Evolutionary conservation across 192 early-diverging fungal genomes (phyloP).

Genomic region (Backusella tarrabulga): DNA sequence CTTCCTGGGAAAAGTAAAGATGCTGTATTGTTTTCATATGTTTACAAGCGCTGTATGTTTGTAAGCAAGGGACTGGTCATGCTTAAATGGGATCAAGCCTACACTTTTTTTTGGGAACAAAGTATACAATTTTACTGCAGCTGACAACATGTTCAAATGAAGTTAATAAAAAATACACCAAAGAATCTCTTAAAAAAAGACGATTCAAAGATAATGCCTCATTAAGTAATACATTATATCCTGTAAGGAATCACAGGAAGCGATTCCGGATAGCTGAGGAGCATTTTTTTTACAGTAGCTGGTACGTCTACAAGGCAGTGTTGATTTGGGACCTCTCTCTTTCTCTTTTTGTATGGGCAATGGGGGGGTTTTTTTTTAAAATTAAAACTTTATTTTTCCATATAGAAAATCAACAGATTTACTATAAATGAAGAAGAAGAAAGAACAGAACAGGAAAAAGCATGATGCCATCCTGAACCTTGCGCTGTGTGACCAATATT

Average conservation of each 20-base stretch:
- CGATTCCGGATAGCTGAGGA: not conserved
- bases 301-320: too few relatives aligned
- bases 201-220: not conserved
- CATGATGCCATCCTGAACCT: not conserved
- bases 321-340: not conserved
- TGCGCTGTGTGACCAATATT: not conserved
- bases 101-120: too few relatives aligned
- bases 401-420: not conserved
- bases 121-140: not conserved
- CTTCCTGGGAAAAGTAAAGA: not conserved
- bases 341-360: not conserved
- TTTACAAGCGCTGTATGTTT: not conserved
- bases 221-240: not conserved
- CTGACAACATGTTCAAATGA: not conserved
- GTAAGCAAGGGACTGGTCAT: not conserved
- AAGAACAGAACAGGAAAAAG: too few relatives aligned
- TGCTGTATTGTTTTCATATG: not conserved
- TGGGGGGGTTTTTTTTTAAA: not conserved
- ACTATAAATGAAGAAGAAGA: not conserved
- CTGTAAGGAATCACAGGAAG: not conserved
- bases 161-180: not conserved
- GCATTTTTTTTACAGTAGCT: too few relatives aligned
- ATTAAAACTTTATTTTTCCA: not conserved
- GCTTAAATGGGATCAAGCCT: not conserved
- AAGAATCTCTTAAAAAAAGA: not conserved